Evolutionary conservation across 495 filamentous ascomycete species (phyloP), one percentile per base, ranked within the genome.

Genomic region (Aspergillus biplanus): DNA sequence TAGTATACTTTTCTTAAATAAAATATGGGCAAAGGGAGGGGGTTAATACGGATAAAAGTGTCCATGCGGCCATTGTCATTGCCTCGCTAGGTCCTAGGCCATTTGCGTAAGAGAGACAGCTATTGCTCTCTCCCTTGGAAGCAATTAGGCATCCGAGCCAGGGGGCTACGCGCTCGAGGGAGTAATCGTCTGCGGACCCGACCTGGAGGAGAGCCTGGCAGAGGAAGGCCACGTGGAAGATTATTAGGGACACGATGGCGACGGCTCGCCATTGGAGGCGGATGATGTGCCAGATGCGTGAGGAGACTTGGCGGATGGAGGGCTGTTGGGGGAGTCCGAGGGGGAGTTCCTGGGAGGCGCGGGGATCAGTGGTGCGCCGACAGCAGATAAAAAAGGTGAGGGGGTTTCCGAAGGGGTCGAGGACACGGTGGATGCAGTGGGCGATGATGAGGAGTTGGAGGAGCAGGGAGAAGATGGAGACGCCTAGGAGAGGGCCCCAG

Each of bases 381-480:
- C 15, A 18, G 13, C 13, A 18, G 15, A 49, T n/a, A 13, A 49
- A 18, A 13, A 49, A n/a, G 2, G 13, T 8, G 46, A 49, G 46
- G 8, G 46, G 37, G 4, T 52, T 62, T 7, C 59, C 59, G n/a
- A 47, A 52, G 4, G 46, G 46, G 46, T 49, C 46, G 13, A 49
- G 46, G 8, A 49, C 18, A 8, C 18, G 46, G 46, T 18, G 46
- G 18, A 49, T 49, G 18, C 46, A 49, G 16, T 49, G 46, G 3
- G 13, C 46, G 15, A 49, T 18, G 18, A 49, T 49, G 3, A 49
- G 16, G 8, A 49, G 46, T 18, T 49, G 46, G 18, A 49, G 46
- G 15, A 49, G 46, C 3, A 49, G 46, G 13, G 46, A 49, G 15
- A 16, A 15, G 3, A n/a, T 21, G 18, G 46, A 49, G 5, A 49